Evolutionary conservation across 306 rosid genomes (phyloP).

Genomic region (Cucurbita pepo): DNA sequence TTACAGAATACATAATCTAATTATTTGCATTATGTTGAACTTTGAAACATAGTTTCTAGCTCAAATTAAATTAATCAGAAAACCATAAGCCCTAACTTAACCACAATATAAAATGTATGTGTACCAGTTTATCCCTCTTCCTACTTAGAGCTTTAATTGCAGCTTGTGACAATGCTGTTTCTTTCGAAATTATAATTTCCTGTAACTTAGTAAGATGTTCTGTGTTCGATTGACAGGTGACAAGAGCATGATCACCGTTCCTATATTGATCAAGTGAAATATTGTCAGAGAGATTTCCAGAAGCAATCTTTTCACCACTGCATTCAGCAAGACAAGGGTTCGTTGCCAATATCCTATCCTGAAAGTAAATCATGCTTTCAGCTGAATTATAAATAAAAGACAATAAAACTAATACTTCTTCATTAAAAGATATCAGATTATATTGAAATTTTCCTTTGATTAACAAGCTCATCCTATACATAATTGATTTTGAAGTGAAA

Average conservation of each 20-base stretch:
- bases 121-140: slow-evolving; percentile 57
- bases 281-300: slow-evolving; percentile 16
- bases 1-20: background rate
- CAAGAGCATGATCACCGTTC: slow-evolving; percentile 3
- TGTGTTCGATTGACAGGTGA: slow-evolving; percentile 15
- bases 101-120: background rate
- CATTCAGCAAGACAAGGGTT: slow-evolving; percentile 12
- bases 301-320: slow-evolving; percentile 13
- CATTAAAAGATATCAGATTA: background rate
- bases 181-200: slow-evolving; percentile 26
- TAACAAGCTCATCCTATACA: background rate
- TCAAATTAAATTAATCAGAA: background rate
- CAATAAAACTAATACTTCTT: slow-evolving; percentile 8
- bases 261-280: slow-evolving; percentile 16
- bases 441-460: background rate
- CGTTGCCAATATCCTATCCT: slow-evolving; percentile 25
- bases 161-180: slow-evolving; percentile 27
- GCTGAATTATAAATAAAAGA: slow-evolving; percentile 9
- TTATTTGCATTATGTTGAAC: background rate
- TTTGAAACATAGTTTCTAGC: background rate
- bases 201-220: slow-evolving; percentile 19
- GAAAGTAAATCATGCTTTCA: slow-evolving; percentile 15
- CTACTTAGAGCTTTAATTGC: slow-evolving; percentile 35
- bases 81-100: background rate
- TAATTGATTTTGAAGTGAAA: background rate